Base-by-base conservation (phyloP, 768 basidiomycete species). In the Piloderma croceum region DNA sequence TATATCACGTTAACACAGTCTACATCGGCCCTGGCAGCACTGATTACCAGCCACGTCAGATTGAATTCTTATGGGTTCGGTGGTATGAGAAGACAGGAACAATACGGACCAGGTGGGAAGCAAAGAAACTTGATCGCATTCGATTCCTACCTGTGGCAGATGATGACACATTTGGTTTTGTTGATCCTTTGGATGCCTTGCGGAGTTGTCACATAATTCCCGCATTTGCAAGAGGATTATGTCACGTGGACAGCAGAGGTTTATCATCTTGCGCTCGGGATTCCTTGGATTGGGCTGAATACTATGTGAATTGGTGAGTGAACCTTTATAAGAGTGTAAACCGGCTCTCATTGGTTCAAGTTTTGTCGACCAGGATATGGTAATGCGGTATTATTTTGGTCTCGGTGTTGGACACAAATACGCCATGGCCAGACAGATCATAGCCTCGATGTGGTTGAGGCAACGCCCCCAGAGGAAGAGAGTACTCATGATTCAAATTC, bases 11-110 rank as follows among this genome's bases (percentile, higher is more conserved):
- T 52, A 68, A 3, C 27, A 63, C 1, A 37, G 49, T 1, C 49
- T 63, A 0, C 64, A 52, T 38, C 61, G 56, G 57, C 62, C 69
- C 0, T 36, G 60, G 3, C 65, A 65, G 64, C 58, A 52, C 34
- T 39, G 31, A 39, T 13, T 44, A 44, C 9, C 15, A 29, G 27
- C 10, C 27, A 2, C 22, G 22, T 1, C 7, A 35, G 3, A n/a
- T 47, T n/a, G 39, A 45, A 20, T 44, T 47, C 29, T 23, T 47
- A 19, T 44, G 43, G 46, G 46, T 47, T 11, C 23, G 22, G 7
- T 47, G 46, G 46, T 47, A 33, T 19, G 36, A 39, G 21, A 9
- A n/a, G n/a, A n/a, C n/a, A n/a, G 54, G 20, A 29, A 19, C 2
- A 43, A 54, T 19, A 36, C 44, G 1, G 17, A 18, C 6, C 34